A percentile compares a stretch with the other conserved stretches of the same genome.
Conservation (phyloP, 2,329 filamentous ascomycete genomes). For the Metarhizium humberi region DNA sequence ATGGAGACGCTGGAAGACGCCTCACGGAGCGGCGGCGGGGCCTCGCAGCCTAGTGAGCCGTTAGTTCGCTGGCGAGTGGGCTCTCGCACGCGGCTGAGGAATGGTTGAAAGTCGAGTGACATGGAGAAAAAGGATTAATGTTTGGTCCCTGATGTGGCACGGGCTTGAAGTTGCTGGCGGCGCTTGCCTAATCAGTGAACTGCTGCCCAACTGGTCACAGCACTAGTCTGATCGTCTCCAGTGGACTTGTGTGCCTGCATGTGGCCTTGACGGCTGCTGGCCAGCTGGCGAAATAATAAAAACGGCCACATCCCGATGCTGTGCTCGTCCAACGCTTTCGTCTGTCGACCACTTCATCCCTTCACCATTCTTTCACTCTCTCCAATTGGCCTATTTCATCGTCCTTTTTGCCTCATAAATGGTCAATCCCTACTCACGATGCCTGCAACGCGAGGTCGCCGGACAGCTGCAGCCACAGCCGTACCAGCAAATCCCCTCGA, state of each 20-base stretch:
- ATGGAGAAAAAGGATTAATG: too few relatives aligned
- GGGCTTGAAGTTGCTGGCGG: neutral
- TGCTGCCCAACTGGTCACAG: too few relatives aligned
- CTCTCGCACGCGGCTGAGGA: neutral
- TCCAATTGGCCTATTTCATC: neutral
- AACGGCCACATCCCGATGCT: neutral
- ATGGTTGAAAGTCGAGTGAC: too few relatives aligned
- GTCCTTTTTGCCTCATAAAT: neutral
- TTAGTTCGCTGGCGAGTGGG: too few relatives aligned
- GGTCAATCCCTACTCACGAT: neutral
- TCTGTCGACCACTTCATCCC: neutral
- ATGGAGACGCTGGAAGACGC: too few relatives aligned
- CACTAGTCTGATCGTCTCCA: neutral
- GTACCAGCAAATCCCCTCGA: conserved; percentile 27
- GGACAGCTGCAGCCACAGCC: conserved; percentile 3
- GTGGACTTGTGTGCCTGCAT: neutral
- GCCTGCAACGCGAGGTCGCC: conserved; percentile 3
- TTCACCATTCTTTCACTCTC: neutral
- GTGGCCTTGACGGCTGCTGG: neutral
- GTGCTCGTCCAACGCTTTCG: neutral
- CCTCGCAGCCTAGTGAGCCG: too few relatives aligned
- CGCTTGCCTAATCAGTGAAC: neutral
- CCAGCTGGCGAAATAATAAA: neutral
- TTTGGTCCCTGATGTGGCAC: neutral
- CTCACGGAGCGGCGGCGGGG: too few relatives aligned